A percentile compares a stretch with the other conserved stretches of the same genome.
phyloP scores from a whole-genome alignment of 139 green algal species.

The Chlorella ohadii region DNA sequence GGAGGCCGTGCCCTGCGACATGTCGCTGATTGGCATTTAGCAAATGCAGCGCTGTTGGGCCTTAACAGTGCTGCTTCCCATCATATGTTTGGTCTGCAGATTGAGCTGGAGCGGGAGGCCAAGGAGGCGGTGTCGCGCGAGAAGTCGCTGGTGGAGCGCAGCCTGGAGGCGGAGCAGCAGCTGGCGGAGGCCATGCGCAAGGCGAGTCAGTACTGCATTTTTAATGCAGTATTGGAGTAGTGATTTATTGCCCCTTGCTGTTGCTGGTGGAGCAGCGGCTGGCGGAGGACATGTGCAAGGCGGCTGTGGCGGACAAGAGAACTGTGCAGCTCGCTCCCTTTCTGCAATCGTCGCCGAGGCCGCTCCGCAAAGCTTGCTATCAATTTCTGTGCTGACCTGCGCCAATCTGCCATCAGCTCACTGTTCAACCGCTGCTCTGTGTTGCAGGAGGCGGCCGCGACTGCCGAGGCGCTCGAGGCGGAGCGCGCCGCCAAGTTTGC shows the following conservation, averaged over 20 bases:
- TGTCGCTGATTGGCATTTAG: background rate
- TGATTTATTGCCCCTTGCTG: too few relatives aligned
- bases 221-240: background rate
- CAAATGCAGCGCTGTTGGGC: too few relatives aligned
- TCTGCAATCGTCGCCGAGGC: too few relatives aligned
- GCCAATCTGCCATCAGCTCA: too few relatives aligned
- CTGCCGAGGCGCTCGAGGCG: constrained; percentile 48
- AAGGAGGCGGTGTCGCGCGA: constrained; percentile 37
- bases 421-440: too few relatives aligned
- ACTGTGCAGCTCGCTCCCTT: too few relatives aligned
- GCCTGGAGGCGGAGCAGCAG: constrained; percentile 48
- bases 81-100: background rate
- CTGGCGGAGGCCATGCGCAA: constrained; percentile 41
- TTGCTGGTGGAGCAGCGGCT: too few relatives aligned
- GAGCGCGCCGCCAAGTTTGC: constrained; percentile 62
- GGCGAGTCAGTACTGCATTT: background rate
- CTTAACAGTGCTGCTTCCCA: too few relatives aligned
- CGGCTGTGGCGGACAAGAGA: too few relatives aligned
- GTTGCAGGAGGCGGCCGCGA: constrained; percentile 48
- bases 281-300: background rate
- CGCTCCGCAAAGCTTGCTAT: too few relatives aligned
- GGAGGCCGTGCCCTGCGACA: background rate
- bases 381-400: too few relatives aligned
- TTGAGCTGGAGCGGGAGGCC: constrained; percentile 48
- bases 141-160: constrained; percentile 37